Evolutionary conservation across 768 basidiomycete genomes (phyloP).

Genomic region (Serendipita vermifera): DNA sequence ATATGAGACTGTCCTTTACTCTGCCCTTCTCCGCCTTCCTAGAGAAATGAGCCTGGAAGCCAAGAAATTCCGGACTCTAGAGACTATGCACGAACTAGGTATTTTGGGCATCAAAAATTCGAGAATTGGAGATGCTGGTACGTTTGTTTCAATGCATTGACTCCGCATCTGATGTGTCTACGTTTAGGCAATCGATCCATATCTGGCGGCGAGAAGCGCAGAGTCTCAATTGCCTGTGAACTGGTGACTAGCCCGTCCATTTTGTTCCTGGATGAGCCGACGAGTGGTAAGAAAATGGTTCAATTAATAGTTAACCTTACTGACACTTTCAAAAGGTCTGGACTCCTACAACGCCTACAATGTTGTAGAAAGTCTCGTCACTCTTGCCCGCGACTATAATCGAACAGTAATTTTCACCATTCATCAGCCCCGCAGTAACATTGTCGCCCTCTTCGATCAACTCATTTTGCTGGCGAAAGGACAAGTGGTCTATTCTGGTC

Average conservation of each 20-base stretch:
- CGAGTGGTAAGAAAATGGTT: constrained; percentile 51
- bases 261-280: constrained; percentile 93
- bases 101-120: constrained; percentile 82
- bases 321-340: constrained; percentile 41
- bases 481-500: constrained; percentile 73
- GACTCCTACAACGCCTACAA: constrained; percentile 95
- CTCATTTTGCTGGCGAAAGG: constrained; percentile 76
- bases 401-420: constrained; percentile 96
- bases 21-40: constrained; percentile 78
- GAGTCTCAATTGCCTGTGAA: constrained; percentile 96
- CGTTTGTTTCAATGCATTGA: constrained; percentile 18
- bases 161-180: neutral
- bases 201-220: constrained; percentile 92
- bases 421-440: constrained; percentile 95
- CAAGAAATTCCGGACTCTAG: constrained; percentile 88
- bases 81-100: constrained; percentile 93
- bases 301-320: neutral
- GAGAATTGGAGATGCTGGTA: constrained; percentile 78
- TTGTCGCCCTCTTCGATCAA: constrained; percentile 90
- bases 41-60: constrained; percentile 90
- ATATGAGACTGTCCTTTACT: constrained; percentile 93
- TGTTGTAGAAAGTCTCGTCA: constrained; percentile 78
- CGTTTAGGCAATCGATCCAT: constrained; percentile 70
- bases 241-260: constrained; percentile 95
- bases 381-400: constrained; percentile 77